Percentiles rank a stretch among this genome's conserved stretches.
These are phyloP conservation scores for Xylariomycetidae sp. DNA, from an alignment of 2,329 filamentous ascomycete genomes.

Conservation along the genomic window DNA sequence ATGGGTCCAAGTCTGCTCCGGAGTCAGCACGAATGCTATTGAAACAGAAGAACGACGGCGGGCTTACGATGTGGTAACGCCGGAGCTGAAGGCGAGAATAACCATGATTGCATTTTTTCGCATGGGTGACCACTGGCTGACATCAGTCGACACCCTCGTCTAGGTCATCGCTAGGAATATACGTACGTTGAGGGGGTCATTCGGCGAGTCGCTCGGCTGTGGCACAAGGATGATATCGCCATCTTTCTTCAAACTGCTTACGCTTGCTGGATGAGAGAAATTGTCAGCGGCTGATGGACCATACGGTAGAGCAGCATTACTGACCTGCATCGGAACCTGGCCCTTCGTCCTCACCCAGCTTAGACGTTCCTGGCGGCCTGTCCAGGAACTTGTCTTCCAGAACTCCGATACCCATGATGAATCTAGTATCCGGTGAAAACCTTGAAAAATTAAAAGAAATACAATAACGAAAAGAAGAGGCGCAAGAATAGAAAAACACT, in stretches of 20 bases:
- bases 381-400: conserved; percentile 15
- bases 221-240: conserved; percentile 19
- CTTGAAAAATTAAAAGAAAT: conserved; percentile 2
- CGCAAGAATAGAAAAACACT: conserved; percentile 9
- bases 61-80: conserved; percentile 18
- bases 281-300: conserved; percentile 2
- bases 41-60: no score
- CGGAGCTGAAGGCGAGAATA: conserved; percentile 18
- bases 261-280: conserved; percentile 7
- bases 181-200: conserved; percentile 19
- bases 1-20: conserved; percentile 15
- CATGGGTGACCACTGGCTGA: conserved; percentile 13
- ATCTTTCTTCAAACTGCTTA: conserved; percentile 14
- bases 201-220: conserved; percentile 19
- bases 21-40: no score
- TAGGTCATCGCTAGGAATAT: no score
- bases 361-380: conserved; percentile 16
- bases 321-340: conserved; percentile 11
- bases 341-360: conserved; percentile 12
- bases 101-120: conserved; percentile 17
- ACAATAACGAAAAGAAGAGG: conserved; percentile 2
- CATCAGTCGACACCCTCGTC: no score
- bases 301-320: conserved; percentile 1
- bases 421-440: not conserved
- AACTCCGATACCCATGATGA: conserved; percentile 17